Base-by-base conservation (phyloP, 1,139 yeast genomes). In the Torulaspora pretoriensis region DNA sequence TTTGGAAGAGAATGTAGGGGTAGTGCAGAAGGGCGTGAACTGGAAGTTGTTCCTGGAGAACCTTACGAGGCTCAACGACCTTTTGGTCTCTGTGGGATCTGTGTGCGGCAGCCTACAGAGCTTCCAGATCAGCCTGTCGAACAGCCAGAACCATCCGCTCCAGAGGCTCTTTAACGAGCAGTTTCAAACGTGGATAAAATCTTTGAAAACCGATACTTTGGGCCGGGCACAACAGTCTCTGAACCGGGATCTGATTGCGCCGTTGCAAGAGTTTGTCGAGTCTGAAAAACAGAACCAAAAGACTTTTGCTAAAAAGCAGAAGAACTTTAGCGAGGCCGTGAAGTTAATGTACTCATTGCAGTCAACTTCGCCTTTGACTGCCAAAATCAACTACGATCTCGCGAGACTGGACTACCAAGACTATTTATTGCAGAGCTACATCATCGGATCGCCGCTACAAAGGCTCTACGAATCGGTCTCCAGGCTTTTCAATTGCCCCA, bases 401-500 rank as follows among this genome's bases (percentile, higher is more conserved):
- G 22, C 43, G n/a, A 34, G 48, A 17, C 17, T 45, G 27, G 48
- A 45, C 8, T 45, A 42, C 27, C 43, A 45, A 10, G 45, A 45
- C 27, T 42, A 26, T 22, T 26, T 45, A 2, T 38, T 30, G 14
- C 48, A 45, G 26, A 29, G 40, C 10, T 34, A 26, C 9, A 22
- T 30, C 24, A 29, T 38, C 17, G 48, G 48, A 9, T 32, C 43
- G 16, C 48, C 46, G 2, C 10, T 42, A 17, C 43, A 36, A 32
- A 40, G 33, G 19, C 30, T 44, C 5, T 38, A 37, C 17, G 32
- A 24, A n/a, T 27, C 44, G 2, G 10, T 44, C 3, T 35, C 35
- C 8, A 19, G 9, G 8, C 38, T 43, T 19, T 22, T 43, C n/a
- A 23, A 26, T 7, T 9, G 17, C 14, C 35, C 27, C 7, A 22